Conservation (phyloP, 2,329 filamentous ascomycete genomes). For the Helicocarpus griseus region DNA sequence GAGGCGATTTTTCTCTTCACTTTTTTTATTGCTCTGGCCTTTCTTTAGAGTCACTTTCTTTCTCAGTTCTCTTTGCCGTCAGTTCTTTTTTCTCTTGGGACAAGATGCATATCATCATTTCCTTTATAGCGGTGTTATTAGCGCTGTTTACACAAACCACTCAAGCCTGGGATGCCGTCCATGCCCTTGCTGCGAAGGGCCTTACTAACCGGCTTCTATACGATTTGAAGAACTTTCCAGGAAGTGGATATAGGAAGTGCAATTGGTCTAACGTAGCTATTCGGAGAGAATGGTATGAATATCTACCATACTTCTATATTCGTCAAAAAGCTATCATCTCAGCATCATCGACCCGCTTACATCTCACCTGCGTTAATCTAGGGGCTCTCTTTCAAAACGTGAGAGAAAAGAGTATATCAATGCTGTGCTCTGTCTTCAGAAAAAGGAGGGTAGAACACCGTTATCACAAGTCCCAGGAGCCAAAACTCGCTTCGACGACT, state of each 20-base stretch:
- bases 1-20: too few relatives aligned
- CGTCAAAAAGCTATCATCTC: too few relatives aligned
- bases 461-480: conserved; percentile 1
- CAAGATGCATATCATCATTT: not conserved
- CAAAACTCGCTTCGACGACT: conserved; percentile 8
- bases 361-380: too few relatives aligned
- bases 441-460: not conserved
- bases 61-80: too few relatives aligned
- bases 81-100: too few relatives aligned
- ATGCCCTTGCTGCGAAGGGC: not conserved
- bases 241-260: not conserved
- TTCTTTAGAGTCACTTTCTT: too few relatives aligned
- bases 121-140: not conserved
- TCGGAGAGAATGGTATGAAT: conserved; percentile 2
- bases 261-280: not conserved
- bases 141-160: not conserved
- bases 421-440: conserved; percentile 9
- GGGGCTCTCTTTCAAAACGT: not conserved
- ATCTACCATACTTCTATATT: too few relatives aligned
- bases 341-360: too few relatives aligned
- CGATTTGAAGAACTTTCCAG: not conserved
- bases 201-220: not conserved
- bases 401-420: conserved; percentile 6
- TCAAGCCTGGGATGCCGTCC: not conserved
- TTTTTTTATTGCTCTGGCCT: too few relatives aligned